A percentile compares a stretch with the other conserved stretches of the same genome.
phyloP scores from a whole-genome alignment of 129 eudicot species.

The Flaveria bidentis region DNA sequence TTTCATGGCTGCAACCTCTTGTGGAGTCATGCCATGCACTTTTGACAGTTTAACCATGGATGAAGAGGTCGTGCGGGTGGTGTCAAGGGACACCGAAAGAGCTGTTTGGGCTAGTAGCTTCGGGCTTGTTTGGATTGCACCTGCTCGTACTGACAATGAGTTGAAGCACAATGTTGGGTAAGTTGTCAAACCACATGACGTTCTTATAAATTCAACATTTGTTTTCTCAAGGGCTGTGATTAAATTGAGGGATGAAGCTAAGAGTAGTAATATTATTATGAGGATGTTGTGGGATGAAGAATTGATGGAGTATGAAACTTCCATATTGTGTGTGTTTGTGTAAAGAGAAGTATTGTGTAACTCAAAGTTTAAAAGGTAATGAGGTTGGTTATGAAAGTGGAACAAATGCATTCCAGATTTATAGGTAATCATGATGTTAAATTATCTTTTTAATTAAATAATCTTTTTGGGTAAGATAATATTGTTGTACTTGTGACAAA shows the following conservation, averaged over 20 bases:
- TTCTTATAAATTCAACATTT: constrained; percentile 38
- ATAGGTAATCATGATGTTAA: too few relatives aligned
- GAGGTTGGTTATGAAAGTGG: constrained; percentile 21
- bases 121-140: constrained; percentile 42
- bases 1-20: constrained; percentile 43
- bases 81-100: constrained; percentile 41
- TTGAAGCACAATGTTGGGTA: constrained; percentile 50
- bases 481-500: too few relatives aligned
- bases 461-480: too few relatives aligned
- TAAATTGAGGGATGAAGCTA: constrained; percentile 16
- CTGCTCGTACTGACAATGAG: constrained; percentile 40
- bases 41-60: constrained; percentile 41
- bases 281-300: constrained; percentile 8
- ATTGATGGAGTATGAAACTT: constrained; percentile 1
- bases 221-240: constrained; percentile 25
- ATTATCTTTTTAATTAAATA: too few relatives aligned
- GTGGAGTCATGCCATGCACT: constrained; percentile 35
- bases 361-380: not conserved
- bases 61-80: constrained; percentile 35
- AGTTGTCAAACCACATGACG: constrained; percentile 46
- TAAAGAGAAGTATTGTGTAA: not conserved
- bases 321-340: constrained; percentile 13
- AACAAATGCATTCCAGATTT: constrained; percentile 21
- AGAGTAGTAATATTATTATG: constrained; percentile 12
- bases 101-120: constrained; percentile 42